Conservation (phyloP, 306 rosid species). For the apple (Malus domestica) region DNA sequence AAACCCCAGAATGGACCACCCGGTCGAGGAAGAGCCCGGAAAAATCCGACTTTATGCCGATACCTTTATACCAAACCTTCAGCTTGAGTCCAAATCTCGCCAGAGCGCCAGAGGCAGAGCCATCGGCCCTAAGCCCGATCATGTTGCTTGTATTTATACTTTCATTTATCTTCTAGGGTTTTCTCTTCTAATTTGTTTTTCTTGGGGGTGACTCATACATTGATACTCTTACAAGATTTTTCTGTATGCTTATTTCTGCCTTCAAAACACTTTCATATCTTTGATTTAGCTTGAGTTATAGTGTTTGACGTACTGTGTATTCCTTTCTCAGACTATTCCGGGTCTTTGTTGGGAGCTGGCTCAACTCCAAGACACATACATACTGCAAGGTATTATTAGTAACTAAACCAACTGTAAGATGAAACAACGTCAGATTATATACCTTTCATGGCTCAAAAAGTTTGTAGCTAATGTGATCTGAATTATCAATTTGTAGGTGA, state of each 20-base stretch:
- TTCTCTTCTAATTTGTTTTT: not conserved
- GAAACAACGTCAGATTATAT: not conserved
- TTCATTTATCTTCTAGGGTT: not conserved
- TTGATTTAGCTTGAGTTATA: not conserved
- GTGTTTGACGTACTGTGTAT: not conserved
- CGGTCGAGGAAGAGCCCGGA: too few relatives aligned
- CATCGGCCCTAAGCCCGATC: not conserved
- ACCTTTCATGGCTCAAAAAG: not conserved
- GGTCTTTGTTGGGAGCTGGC: constrained; percentile 98
- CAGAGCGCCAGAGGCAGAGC: too few relatives aligned
- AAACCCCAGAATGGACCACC: too few relatives aligned
- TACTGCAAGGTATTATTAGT: constrained; percentile 39
- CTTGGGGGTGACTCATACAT: not conserved
- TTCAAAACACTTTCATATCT: not conserved
- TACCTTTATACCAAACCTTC: too few relatives aligned
- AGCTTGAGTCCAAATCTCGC: too few relatives aligned
- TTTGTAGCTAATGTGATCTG: constrained; percentile 14
- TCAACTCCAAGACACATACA: constrained; percentile 95
- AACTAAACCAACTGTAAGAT: constrained; percentile 3
- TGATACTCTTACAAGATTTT: not conserved
- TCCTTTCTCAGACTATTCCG: constrained; percentile 62
- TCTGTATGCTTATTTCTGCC: not conserved
- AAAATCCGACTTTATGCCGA: too few relatives aligned
- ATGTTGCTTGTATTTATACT: not conserved
- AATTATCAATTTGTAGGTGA: constrained; percentile 56